Evolutionary conservation across 345 rosid genomes (phyloP).

Genomic region (Syzygium jambos): DNA sequence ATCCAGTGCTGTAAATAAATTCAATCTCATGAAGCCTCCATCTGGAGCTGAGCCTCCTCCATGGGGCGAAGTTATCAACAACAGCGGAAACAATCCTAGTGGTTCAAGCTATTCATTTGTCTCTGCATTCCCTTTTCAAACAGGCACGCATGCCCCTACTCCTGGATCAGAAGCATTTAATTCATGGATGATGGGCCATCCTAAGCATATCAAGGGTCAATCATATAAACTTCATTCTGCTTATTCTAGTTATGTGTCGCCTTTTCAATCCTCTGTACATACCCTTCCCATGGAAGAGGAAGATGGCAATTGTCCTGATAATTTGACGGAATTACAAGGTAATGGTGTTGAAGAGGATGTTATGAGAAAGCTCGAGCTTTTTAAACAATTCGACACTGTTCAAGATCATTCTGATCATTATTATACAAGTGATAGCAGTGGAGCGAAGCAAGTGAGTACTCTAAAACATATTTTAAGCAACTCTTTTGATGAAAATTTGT

Average conservation of each 20-base stretch:
- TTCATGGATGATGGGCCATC: slow-evolving; percentile 5
- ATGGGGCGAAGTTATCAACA: neutral
- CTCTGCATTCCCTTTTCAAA: neutral
- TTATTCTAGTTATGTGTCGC: neutral
- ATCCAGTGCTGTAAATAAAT: slow-evolving; percentile 1
- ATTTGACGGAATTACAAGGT: slow-evolving; percentile 15
- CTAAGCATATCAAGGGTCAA: neutral
- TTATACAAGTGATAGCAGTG: slow-evolving; percentile 24
- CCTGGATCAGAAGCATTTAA: neutral
- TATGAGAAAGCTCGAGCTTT: slow-evolving; percentile 39
- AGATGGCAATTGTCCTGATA: slow-evolving; percentile 7
- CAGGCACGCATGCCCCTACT: slow-evolving; percentile 1
- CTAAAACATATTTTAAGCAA: neutral
- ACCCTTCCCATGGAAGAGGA: slow-evolving; percentile 19
- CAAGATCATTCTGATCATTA: slow-evolving; percentile 67
- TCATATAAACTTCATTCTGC: neutral
- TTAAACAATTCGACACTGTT: slow-evolving; percentile 73
- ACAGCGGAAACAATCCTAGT: neutral
- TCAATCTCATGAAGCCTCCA: slow-evolving; percentile 2
- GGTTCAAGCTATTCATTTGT: neutral
- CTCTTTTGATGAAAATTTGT: neutral
- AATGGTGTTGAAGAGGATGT: slow-evolving; percentile 31
- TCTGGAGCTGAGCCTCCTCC: slow-evolving; percentile 3
- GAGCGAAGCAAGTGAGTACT: slow-evolving; percentile 43
- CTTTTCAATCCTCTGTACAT: slow-evolving; percentile 2